These are phyloP conservation scores for Aspergillus sp. DNA, from an alignment of 2,329 filamentous ascomycete genomes.

Conservation along the genomic window DNA sequence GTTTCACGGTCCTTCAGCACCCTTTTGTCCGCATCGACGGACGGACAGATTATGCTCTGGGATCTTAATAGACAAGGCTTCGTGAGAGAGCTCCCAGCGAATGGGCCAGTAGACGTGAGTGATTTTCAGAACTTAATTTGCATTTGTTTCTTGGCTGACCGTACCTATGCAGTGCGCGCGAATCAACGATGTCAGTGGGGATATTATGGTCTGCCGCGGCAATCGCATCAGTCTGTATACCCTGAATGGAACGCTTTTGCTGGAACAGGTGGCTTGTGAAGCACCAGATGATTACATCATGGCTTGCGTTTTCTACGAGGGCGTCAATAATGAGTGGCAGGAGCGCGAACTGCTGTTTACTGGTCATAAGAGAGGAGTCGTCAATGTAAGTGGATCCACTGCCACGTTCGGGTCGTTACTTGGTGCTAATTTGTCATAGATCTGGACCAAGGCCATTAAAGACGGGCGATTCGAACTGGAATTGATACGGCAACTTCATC, in stretches of 20 bases:
- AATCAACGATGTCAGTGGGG: constrained; percentile 87
- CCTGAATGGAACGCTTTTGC: constrained; percentile 76
- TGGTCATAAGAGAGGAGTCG: constrained; percentile 75
- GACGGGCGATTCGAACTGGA: constrained; percentile 70
- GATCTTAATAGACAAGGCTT: constrained; percentile 89
- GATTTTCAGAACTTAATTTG: neutral
- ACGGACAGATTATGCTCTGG: constrained; percentile 85
- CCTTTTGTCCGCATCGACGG: constrained; percentile 74
- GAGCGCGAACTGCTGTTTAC: constrained; percentile 84
- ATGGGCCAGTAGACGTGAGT: constrained; percentile 46
- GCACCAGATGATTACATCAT: constrained; percentile 69
- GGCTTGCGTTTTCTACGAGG: constrained; percentile 89
- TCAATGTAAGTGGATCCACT: constrained; percentile 53
- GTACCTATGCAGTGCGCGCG: constrained; percentile 61
- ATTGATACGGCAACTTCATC: constrained; percentile 75
- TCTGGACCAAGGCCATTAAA: constrained; percentile 55
- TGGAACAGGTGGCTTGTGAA: constrained; percentile 76
- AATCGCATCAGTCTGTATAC: constrained; percentile 74
- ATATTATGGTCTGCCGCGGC: constrained; percentile 79
- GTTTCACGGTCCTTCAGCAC: constrained; percentile 85
- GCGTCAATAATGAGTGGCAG: constrained; percentile 83
- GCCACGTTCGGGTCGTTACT: too few species aligned
- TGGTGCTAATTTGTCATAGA: constrained; percentile 23
- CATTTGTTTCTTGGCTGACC: neutral
- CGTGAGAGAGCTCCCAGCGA: constrained; percentile 65